Percentiles rank a stretch among this genome's conserved stretches.
These are phyloP conservation scores for Phytophthora fragariae DNA, from an alignment of 352 stramenopile genomes.

Conservation along the genomic window DNA sequence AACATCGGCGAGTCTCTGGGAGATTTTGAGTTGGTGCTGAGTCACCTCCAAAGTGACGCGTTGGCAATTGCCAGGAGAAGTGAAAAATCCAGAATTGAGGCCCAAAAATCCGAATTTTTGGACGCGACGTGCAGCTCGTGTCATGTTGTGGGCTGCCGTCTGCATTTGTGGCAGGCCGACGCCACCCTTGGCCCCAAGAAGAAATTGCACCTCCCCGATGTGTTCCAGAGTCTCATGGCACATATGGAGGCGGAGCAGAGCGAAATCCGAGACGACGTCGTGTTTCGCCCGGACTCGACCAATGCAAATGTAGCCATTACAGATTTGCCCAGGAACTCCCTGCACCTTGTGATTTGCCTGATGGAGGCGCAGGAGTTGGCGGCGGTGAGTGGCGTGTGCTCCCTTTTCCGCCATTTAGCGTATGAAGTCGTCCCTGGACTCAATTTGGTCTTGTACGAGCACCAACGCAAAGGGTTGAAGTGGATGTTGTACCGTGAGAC, in stretches of 20 bases:
- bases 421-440: conserved; percentile 79
- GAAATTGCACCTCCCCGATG: conserved; percentile 45
- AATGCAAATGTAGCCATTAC: conserved; percentile 40
- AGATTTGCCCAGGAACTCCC: conserved; percentile 50
- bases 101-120: conserved; percentile 21
- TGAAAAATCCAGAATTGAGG: conserved; percentile 8
- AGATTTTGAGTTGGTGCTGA: conserved; percentile 59
- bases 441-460: conserved; percentile 65
- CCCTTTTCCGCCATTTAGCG: conserved; percentile 58
- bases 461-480: conserved; percentile 71
- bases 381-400: conserved; percentile 55
- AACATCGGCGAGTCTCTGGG: conserved; percentile 34
- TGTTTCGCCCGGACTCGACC: conserved; percentile 47
- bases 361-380: conserved; percentile 59
- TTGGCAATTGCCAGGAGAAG: conserved; percentile 39
- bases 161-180: conserved; percentile 37
- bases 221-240: conserved; percentile 63
- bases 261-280: conserved; percentile 57
- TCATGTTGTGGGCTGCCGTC: conserved; percentile 64
- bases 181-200: conserved; percentile 12
- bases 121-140: conserved; percentile 46
- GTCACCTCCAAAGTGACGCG: conserved; percentile 53
- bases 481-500: conserved; percentile 76
- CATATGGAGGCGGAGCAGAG: conserved; percentile 55
- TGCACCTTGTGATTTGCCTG: conserved; percentile 63